phyloP scores from a whole-genome alignment of 2,329 filamentous ascomycete species.

The Trichoderma breve region DNA sequence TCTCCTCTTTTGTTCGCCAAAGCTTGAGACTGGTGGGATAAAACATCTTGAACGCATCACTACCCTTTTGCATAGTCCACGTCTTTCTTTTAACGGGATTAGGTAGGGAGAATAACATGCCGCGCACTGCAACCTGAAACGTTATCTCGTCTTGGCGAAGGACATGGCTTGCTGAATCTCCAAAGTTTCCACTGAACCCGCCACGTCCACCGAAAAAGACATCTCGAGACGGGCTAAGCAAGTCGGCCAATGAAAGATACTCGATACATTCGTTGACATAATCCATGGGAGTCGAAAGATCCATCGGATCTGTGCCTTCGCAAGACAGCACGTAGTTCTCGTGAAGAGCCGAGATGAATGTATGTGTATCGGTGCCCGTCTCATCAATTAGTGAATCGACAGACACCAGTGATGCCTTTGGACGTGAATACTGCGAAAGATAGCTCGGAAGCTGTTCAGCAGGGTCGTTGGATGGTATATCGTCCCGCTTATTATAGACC shows the following conservation, averaged over 20 bases:
- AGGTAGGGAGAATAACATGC: slow-evolving; percentile 80
- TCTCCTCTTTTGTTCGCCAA: slow-evolving; percentile 80
- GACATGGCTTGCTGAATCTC: slow-evolving; percentile 65
- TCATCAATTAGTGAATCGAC: slow-evolving; percentile 84
- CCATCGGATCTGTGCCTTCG: slow-evolving; percentile 50
- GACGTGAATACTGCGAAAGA: slow-evolving; percentile 56
- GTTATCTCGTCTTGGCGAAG: slow-evolving; percentile 91
- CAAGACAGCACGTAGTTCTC: slow-evolving; percentile 93
- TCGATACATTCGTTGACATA: slow-evolving; percentile 84
- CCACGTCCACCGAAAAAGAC: slow-evolving; percentile 64
- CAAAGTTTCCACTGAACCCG: slow-evolving; percentile 43
- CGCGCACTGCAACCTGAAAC: slow-evolving; percentile 86
- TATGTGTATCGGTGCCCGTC: slow-evolving; percentile 86
- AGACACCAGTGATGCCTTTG: slow-evolving; percentile 62
- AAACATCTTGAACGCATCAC: slow-evolving; percentile 82
- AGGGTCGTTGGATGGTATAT: slow-evolving; percentile 43
- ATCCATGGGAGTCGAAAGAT: slow-evolving; percentile 64
- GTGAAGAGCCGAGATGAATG: slow-evolving; percentile 85
- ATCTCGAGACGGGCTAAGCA: slow-evolving; percentile 73
- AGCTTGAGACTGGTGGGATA: slow-evolving; percentile 82
- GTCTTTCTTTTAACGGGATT: slow-evolving; percentile 75
- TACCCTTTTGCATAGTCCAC: slow-evolving; percentile 42
- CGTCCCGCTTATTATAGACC: slow-evolving; percentile 88
- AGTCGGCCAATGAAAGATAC: slow-evolving; percentile 80
- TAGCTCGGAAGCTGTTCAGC: slow-evolving; percentile 59